Conservation (phyloP, 148 eudicot genomes). For the Rhododendron molle region DNA sequence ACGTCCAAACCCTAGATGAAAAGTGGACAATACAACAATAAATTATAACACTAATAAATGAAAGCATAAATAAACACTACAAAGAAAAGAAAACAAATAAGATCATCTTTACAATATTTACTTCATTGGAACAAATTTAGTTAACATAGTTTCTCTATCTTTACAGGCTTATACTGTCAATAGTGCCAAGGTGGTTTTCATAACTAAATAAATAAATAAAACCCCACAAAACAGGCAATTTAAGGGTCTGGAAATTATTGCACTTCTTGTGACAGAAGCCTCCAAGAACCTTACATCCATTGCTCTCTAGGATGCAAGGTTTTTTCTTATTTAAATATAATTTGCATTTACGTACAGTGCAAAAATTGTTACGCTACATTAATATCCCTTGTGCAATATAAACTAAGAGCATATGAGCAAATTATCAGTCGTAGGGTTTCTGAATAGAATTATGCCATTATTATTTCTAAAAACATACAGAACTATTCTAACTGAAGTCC, state of each 20-base stretch:
- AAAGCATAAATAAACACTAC: too few relatives aligned
- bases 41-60: too few relatives aligned
- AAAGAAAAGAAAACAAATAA: neutral
- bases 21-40: too few relatives aligned
- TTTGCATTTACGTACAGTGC: neutral
- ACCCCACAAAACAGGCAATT: slow-evolving; percentile 87
- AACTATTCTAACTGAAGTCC: too few relatives aligned
- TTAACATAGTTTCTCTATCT: neutral
- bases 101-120: neutral
- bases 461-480: too few relatives aligned
- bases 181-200: slow-evolving; percentile 83
- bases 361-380: neutral
- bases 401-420: too few relatives aligned
- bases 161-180: slow-evolving; percentile 84
- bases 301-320: slow-evolving; percentile 99
- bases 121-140: neutral
- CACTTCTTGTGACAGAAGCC: slow-evolving; percentile 93
- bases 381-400: neutral
- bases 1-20: too few relatives aligned
- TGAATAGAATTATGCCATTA: too few relatives aligned
- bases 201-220: slow-evolving; percentile 58
- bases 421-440: too few relatives aligned
- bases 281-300: slow-evolving; percentile 88
- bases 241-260: slow-evolving; percentile 86
- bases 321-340: slow-evolving; percentile 26